A percentile compares a stretch with the other conserved stretches of the same genome.
phyloP scores from a whole-genome alignment of 164 flowering plant species.

The Stephania japonica region DNA sequence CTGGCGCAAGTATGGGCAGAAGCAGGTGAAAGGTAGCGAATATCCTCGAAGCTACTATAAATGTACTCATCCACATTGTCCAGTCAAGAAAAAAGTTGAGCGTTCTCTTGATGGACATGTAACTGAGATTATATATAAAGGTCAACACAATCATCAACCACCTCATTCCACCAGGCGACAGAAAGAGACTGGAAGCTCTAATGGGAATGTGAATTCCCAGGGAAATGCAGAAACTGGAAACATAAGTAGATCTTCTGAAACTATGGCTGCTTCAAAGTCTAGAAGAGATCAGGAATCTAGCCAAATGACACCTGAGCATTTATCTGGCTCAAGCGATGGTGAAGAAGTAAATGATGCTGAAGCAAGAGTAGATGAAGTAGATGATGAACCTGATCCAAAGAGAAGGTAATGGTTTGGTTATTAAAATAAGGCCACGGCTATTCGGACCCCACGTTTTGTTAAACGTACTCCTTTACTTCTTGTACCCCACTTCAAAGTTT shows the following conservation, averaged over 20 bases:
- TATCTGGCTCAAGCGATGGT: constrained; percentile 42
- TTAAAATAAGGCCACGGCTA: no score
- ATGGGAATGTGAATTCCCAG: constrained; percentile 28
- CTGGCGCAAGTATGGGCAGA: constrained; percentile 98
- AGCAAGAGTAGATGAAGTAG: constrained; percentile 24
- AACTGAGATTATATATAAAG: constrained; percentile 84
- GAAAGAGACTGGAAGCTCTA: constrained; percentile 39
- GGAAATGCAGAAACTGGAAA: constrained; percentile 32
- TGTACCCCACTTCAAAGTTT: no score
- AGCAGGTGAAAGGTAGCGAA: constrained; percentile 90
- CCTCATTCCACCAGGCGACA: constrained; percentile 52
- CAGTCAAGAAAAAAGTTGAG: constrained; percentile 91
- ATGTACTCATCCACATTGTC: constrained; percentile 71
- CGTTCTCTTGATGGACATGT: constrained; percentile 78
- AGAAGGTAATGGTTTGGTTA: constrained; percentile 40
- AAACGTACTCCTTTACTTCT: no score
- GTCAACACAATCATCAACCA: constrained; percentile 73
- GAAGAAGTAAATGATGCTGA: constrained; percentile 46
- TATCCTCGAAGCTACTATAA: constrained; percentile 91
- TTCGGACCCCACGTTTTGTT: no score
- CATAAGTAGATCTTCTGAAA: constrained; percentile 23
- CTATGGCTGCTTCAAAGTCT: constrained; percentile 18
- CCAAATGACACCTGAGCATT: constrained; percentile 30
- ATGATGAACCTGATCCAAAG: constrained; percentile 70
- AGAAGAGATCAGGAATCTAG: constrained; percentile 31